These are phyloP conservation scores for Pachysandra terminalis DNA, from an alignment of 164 flowering plant genomes.

Conservation along the genomic window DNA sequence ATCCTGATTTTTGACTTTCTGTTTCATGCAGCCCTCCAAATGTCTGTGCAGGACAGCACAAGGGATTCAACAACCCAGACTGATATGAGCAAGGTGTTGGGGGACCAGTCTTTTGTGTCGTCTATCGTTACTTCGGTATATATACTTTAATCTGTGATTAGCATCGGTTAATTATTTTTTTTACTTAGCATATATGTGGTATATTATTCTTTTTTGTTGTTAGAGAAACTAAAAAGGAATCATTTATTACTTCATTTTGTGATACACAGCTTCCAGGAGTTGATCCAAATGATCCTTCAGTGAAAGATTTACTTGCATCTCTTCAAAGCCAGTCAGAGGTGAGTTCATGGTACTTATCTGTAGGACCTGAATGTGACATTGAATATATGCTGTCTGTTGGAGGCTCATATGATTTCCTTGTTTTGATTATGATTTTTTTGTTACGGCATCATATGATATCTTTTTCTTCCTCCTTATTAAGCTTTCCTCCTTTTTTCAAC, in stretches of 20 bases:
- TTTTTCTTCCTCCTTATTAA: too few relatives aligned
- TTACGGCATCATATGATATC: too few relatives aligned
- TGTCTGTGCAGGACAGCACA: slow-evolving; percentile 68
- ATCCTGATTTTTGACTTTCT: slow-evolving; percentile 6
- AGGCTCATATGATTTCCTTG: neutral
- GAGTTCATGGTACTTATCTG: slow-evolving; percentile 18
- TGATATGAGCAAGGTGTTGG: slow-evolving; percentile 69
- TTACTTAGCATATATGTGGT: neutral
- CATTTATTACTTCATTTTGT: too few relatives aligned
- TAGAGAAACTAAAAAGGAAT: too few relatives aligned
- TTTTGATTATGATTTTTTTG: neutral
- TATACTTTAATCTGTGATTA: neutral
- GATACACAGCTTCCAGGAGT: slow-evolving; percentile 85
- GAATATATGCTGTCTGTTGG: neutral
- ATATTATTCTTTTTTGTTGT: slow-evolving; percentile 8
- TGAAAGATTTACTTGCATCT: slow-evolving; percentile 86
- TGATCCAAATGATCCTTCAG: slow-evolving; percentile 88
- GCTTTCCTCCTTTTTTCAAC: too few relatives aligned
- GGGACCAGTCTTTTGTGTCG: slow-evolving; percentile 76
- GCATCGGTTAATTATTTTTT: too few relatives aligned
- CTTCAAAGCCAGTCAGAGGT: slow-evolving; percentile 82
- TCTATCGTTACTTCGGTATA: slow-evolving; percentile 79
- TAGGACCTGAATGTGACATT: neutral
- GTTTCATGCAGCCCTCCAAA: slow-evolving; percentile 68
- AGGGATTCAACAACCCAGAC: slow-evolving; percentile 48